Evolutionary conservation across 768 basidiomycete species (phyloP), one percentile per base, ranked within the genome.

Genomic region (Pleurotus cornucopiae): DNA sequence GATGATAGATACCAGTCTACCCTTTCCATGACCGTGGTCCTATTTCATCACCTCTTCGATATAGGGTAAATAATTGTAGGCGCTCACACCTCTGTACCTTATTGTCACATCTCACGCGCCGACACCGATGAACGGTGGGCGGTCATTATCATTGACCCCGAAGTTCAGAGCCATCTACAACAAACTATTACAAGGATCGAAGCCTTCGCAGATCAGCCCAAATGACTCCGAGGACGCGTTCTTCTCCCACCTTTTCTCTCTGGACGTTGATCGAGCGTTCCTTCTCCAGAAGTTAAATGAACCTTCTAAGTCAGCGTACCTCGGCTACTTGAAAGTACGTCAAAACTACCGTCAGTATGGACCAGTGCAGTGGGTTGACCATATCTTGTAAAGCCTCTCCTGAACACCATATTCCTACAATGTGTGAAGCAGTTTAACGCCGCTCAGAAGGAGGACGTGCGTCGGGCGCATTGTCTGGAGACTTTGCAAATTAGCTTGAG

Each of bases 241-340:
- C 68, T 88, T 80, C 75, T 68, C 74, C 4, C 73, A 76, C 55
- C 66, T 85, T 6, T 73, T 88, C 25, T 66, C 73, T 25, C 71
- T 86, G 43, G 77, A 82, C 1, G 73, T 83, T 4, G 79, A 88
- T 59, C 69, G 69, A 6, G 67, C 71, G 13, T 83, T 75, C 58
- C 66, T 84, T 25, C 66, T 66, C 53, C 61, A 61, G 18, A 71
- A 76, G 58, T 60, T 87, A 2, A 62, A 66, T 20, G 65, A 67
- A 18, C 38, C 81, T 9, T 61, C 76, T 13, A 85, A 80, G 53
- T 80, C 82, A 11, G 73, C 71, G 5, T 86, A 77, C 62, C 57
- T 84, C 12, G 73, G 74, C 2, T 57, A 58, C 23, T 67, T 78
- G 49, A 86, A 85, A 79, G 85, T 85, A 62, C 57, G 67, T 57